Evolutionary conservation across 225 moss, liverwort and hornwort species (phyloP).

Genomic region (Neckera pumila): DNA sequence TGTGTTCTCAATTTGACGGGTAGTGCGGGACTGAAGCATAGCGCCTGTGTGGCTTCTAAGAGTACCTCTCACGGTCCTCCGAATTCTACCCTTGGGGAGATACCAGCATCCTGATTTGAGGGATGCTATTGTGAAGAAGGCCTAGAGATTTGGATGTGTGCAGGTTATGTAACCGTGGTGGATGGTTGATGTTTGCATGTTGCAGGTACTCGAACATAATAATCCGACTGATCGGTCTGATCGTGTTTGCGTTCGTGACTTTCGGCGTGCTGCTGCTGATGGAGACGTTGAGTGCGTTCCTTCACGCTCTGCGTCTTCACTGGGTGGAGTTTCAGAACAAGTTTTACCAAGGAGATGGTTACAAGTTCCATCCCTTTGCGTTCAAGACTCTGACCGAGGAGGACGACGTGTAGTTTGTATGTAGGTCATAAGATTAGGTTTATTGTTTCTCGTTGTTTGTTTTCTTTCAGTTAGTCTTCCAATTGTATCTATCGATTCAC

Average conservation of each 20-base stretch:
- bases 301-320: slow-evolving; percentile 91
- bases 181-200: background rate
- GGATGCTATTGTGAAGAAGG: background rate
- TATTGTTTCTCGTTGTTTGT: background rate
- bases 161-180: background rate
- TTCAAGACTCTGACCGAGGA: slow-evolving; percentile 70
- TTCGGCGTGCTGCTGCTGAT: slow-evolving; percentile 76
- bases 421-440: background rate
- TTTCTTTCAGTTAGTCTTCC: background rate
- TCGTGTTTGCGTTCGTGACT: slow-evolving; percentile 71
- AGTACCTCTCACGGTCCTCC: background rate
- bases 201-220: slow-evolving; percentile 72
- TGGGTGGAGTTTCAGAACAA: slow-evolving; percentile 99
- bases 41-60: background rate
- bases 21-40: background rate
- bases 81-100: background rate
- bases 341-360: slow-evolving; percentile 85
- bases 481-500: slow-evolving; percentile 10
- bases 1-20: background rate
- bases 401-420: slow-evolving; percentile 44
- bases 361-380: slow-evolving; percentile 87
- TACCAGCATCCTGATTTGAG: background rate
- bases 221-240: slow-evolving; percentile 60
- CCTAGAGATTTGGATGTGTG: background rate
- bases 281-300: slow-evolving; percentile 92